Base-by-base conservation (phyloP, 2,329 filamentous ascomycete genomes). In the Helminthosporium solani region DNA sequence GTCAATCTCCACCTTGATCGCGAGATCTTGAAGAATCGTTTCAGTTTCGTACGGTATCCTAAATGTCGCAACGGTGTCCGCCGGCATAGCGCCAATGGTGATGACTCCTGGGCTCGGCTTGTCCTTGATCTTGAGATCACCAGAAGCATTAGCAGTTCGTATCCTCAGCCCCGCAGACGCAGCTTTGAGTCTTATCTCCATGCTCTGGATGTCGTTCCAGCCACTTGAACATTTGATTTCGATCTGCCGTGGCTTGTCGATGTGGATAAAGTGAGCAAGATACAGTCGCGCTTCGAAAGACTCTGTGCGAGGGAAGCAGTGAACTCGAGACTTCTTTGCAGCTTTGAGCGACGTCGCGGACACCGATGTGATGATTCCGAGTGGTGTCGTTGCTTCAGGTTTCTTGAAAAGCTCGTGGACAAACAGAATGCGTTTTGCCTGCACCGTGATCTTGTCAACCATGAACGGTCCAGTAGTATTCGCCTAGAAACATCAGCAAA, bases 41-140 rank as follows among this genome's bases (percentile, higher is more conserved):
- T 96, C 91, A 9, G 92, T 78, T 1, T 87, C 91, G 59, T 95
- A 99, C 0, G 91, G 92, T 37, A 91, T 80, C 6, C 77, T 76
- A 18, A 96, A 74, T 18, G 75, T 82, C 16, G 86, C 69, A 0
- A 62, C 70, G 0, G 75, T 73, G 2, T 76, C 59, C 0, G 74
- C 54, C 0, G 68, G 54, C 35, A 88, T 68, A 0, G 52, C 41
- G 15, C 57, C 58, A 39, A 81, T 72, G 11, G 70, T 69, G 28
- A 82, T 72, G 12, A 71, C 68, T 3, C 78, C 77, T 12, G 71
- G 68, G 16, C 73, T 74, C 15, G 65, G 63, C 47, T 70, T 74
- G 16, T 74, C 68, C 2, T 65, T 58, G 16, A 80, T 68, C 2
- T 61, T 57, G 3, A 73, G 62, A 8, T 72, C 62, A 9, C 74